phyloP scores from a whole-genome alignment of 2,329 filamentous ascomycete genomes.

The Ceratocystis alfenasii region DNA sequence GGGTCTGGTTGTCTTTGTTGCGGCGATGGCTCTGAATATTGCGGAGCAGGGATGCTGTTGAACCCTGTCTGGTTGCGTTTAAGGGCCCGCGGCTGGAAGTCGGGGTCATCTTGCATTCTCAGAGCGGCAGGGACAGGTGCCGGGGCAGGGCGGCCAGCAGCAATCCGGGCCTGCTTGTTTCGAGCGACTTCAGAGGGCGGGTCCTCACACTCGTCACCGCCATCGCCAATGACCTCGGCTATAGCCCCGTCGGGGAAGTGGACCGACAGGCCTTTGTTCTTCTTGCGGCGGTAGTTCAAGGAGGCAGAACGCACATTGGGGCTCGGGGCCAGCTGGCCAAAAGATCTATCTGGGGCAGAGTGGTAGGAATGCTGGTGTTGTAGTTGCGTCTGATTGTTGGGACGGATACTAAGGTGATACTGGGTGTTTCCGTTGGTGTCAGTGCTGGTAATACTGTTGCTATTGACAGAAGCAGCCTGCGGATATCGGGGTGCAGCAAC shows the following conservation, averaged over 20 bases:
- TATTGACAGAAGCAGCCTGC: slow-evolving; percentile 31
- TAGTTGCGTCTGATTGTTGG: slow-evolving; percentile 16
- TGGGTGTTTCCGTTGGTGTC: not conserved
- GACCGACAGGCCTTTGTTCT: slow-evolving; percentile 59
- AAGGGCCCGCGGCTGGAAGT: slow-evolving; percentile 44
- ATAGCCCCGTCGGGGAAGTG: slow-evolving; percentile 54
- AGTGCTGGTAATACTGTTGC: not conserved
- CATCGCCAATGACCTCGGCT: slow-evolving; percentile 78
- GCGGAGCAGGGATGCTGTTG: slow-evolving; percentile 19
- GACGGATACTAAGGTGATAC: slow-evolving; percentile 17
- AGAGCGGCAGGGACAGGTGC: slow-evolving; percentile 15
- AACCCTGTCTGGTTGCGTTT: slow-evolving; percentile 48
- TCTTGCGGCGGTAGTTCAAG: slow-evolving; percentile 32
- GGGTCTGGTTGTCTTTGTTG: slow-evolving; percentile 25
- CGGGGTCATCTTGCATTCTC: slow-evolving; percentile 27
- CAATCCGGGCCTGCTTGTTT: slow-evolving; percentile 33
- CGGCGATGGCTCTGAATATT: slow-evolving; percentile 24
- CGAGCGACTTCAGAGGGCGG: slow-evolving; percentile 60
- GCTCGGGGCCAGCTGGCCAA: slow-evolving; percentile 32
- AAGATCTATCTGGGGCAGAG: slow-evolving; percentile 35
- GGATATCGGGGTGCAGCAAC: slow-evolving; percentile 44
- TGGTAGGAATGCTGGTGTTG: slow-evolving; percentile 26
- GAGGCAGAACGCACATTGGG: slow-evolving; percentile 32
- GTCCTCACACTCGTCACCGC: slow-evolving; percentile 71
- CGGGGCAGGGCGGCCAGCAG: slow-evolving; percentile 25